These are phyloP conservation scores for Chlorokybus atmophyticus DNA, from an alignment of 139 green algal species.

Conservation along the genomic window DNA sequence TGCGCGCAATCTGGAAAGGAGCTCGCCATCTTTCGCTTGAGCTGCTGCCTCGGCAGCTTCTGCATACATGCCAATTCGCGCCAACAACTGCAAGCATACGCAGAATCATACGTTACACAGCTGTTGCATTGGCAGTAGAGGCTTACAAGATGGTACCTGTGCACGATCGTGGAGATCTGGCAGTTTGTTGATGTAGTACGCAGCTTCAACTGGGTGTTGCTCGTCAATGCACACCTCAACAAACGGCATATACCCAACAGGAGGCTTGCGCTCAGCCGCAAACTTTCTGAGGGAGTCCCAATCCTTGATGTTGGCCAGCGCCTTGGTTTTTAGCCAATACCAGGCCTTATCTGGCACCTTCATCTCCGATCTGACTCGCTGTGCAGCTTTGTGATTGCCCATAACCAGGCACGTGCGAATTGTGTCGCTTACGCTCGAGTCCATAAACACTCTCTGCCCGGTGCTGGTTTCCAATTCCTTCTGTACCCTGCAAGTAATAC, in stretches of 20 bases:
- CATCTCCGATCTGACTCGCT: constrained; percentile 16
- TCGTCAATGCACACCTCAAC: constrained; percentile 26
- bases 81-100: constrained; percentile 16
- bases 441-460: constrained; percentile 16
- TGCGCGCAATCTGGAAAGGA: constrained; percentile 7
- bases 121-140: too few species aligned
- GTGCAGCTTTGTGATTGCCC: constrained; percentile 18
- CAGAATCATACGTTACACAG: too few species aligned
- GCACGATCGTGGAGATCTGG: constrained; percentile 10
- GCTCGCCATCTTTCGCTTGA: constrained; percentile 22
- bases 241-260: constrained; percentile 16
- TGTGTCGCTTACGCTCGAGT: constrained; percentile 16
- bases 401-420: constrained; percentile 13
- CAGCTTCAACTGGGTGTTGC: constrained; percentile 7
- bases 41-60: constrained; percentile 18
- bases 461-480: constrained; percentile 18
- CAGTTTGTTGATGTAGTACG: constrained; percentile 23
- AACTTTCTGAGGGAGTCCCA: constrained; percentile 26
- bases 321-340: constrained; percentile 21
- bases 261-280: constrained; percentile 19
- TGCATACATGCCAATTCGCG: constrained; percentile 11
- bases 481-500: constrained; percentile 14
- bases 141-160: too few species aligned
- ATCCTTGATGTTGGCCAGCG: constrained; percentile 9
- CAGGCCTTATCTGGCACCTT: constrained; percentile 17